These are phyloP conservation scores for Pythium myriotylum DNA, from an alignment of 352 stramenopile species.

Conservation along the genomic window DNA sequence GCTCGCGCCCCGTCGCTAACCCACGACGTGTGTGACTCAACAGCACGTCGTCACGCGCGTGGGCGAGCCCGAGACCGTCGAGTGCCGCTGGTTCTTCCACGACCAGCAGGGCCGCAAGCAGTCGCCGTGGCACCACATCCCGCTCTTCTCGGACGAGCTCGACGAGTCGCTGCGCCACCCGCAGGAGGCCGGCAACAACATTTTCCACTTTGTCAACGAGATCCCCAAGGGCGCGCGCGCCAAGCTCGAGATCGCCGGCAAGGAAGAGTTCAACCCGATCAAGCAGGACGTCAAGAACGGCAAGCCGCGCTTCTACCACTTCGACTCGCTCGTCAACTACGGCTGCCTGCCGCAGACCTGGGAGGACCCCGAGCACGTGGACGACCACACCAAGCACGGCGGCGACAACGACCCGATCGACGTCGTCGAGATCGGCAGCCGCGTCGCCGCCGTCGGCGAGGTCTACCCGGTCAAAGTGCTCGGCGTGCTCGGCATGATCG, in stretches of 20 bases:
- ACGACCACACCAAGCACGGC: slow-evolving; percentile 89
- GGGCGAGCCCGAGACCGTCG: slow-evolving; percentile 62
- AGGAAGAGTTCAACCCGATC: slow-evolving; percentile 93
- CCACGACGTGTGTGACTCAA: neutral
- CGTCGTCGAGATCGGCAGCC: slow-evolving; percentile 97
- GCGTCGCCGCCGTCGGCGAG: slow-evolving; percentile 86
- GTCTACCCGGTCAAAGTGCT: slow-evolving; percentile 97
- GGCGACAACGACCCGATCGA: slow-evolving; percentile 99
- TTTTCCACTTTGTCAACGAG: slow-evolving; percentile 95
- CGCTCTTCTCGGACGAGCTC: slow-evolving; percentile 62
- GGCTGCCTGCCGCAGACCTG: slow-evolving; percentile 99
- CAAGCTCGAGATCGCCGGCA: slow-evolving; percentile 95
- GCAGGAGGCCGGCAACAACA: slow-evolving; percentile 43
- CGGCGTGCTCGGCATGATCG: slow-evolving; percentile 99
- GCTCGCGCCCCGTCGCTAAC: neutral
- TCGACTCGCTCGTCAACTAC: slow-evolving; percentile 95
- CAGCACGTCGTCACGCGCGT: slow-evolving; percentile 71
- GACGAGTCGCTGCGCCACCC: slow-evolving; percentile 34
- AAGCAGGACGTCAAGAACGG: slow-evolving; percentile 99
- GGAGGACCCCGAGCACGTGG: slow-evolving; percentile 97
- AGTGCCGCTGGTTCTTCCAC: slow-evolving; percentile 86
- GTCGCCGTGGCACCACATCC: slow-evolving; percentile 94
- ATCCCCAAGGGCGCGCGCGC: slow-evolving; percentile 87
- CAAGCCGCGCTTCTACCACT: slow-evolving; percentile 91
- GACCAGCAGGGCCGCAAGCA: slow-evolving; percentile 74